Base-by-base conservation (phyloP, 805 yeast species). In the Teunomyces barrocoloradensis region DNA sequence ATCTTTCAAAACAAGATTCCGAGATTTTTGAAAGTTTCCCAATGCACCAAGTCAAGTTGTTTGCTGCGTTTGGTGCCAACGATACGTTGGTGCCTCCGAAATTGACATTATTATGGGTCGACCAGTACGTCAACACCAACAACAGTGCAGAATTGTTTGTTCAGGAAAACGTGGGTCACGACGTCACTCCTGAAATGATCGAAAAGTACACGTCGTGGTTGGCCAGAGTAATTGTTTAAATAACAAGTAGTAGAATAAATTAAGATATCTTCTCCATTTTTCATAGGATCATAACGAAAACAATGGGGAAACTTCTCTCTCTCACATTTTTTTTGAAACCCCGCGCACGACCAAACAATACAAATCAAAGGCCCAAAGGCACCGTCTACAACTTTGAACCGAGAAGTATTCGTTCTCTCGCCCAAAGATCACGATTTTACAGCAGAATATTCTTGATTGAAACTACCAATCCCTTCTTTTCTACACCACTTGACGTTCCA, bases 41-140 rank as follows among this genome's bases (percentile, higher is more conserved):
- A 5, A 59, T 59, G 54, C 36, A 49, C 15, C 53, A 57, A 29
- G 55, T 71, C 47, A 65, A 63, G 39, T 37, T 69, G 53, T 72
- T 65, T 54, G 75, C 75, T 1, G 44, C 64, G 17, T 71, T 65
- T 50, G 76, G 73, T 9, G 59, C 53, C 10, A 59, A 57, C 7
- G 78, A 73, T 44, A 59, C 57, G 3, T 51, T 68, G 43, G 77
- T 71, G 0, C 78, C 76, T 13, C 60, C 66, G 2, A 53, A 52
- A 28, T 61, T 70, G 27, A 53, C 70, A 9, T 51, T 49, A 17
- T 50, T 61, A 32, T 72, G 75, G 73, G 51, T 59, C 12, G 69
- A 66, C 5, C 41, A 61, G 44, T 68, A 59, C 52, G 48, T 50
- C 34, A 60, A 56, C 45, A 49, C 64, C 11, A 69, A 64, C 47